These are phyloP conservation scores for Coemansia brasiliensis DNA, from an alignment of 192 early-diverging fungal genomes.

Conservation along the genomic window DNA sequence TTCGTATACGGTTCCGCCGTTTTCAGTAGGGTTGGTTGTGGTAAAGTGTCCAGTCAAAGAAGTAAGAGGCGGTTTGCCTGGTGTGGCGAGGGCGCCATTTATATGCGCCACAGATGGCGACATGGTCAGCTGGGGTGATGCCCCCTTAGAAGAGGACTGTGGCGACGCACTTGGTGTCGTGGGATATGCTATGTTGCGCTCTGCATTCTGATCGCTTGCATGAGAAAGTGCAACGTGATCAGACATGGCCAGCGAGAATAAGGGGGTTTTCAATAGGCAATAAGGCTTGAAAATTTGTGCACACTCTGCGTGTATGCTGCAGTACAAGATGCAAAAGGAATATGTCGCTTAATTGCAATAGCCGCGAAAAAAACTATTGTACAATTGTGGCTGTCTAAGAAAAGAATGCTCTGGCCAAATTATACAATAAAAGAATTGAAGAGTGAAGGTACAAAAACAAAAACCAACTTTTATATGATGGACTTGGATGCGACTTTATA, in stretches of 20 bases:
- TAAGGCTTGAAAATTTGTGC: neutral
- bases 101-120: slow-evolving; percentile 38
- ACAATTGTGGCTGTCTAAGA: neutral
- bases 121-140: slow-evolving; percentile 26
- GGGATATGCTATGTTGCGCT: slow-evolving; percentile 17
- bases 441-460: neutral
- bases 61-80: neutral
- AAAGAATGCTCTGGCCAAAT: slow-evolving; percentile 10
- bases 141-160: slow-evolving; percentile 9
- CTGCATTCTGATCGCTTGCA: slow-evolving; percentile 45
- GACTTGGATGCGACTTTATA: no score
- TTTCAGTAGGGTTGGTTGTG: slow-evolving; percentile 7
- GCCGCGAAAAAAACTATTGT: slow-evolving; percentile 4
- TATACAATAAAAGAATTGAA: slow-evolving; percentile 20
- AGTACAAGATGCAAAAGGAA: slow-evolving; percentile 3
- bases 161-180: slow-evolving; percentile 10
- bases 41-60: slow-evolving; percentile 8
- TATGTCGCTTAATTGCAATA: no score
- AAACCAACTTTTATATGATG: no score
- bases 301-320: neutral
- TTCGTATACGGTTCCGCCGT: slow-evolving; percentile 14
- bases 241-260: slow-evolving; percentile 11
- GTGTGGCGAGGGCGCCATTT: slow-evolving; percentile 15
- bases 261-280: neutral
- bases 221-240: slow-evolving; percentile 13